Conservation (phyloP, 1,284 basidiomycete genomes). For the Leccinum subspadiceum region DNA sequence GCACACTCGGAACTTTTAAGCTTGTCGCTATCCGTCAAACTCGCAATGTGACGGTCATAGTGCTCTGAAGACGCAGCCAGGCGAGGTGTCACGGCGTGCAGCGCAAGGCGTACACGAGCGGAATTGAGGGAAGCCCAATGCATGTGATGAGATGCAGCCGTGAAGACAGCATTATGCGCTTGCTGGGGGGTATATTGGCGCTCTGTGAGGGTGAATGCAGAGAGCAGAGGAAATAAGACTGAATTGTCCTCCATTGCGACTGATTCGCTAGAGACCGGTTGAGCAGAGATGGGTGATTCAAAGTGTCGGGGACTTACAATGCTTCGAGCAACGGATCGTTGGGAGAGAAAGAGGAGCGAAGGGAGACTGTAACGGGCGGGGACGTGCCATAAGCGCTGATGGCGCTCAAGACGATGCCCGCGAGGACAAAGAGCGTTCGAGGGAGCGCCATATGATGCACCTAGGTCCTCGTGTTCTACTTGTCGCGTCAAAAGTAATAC, state of each 20-base stretch:
- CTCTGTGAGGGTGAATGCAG: conserved; percentile 19
- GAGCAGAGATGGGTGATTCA: neutral
- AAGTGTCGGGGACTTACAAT: conserved; percentile 51
- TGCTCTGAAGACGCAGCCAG: conserved; percentile 73
- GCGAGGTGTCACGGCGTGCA: conserved; percentile 69
- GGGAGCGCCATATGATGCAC: conserved; percentile 17
- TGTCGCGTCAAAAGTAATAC: neutral
- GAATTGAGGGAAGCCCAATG: conserved; percentile 48
- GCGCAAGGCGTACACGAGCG: conserved; percentile 61
- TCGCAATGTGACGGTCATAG: conserved; percentile 47
- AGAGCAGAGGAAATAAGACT: conserved; percentile 29
- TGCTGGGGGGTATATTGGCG: conserved; percentile 43
- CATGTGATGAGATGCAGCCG: conserved; percentile 45
- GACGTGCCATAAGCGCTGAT: conserved; percentile 35
- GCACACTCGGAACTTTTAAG: conserved; percentile 46
- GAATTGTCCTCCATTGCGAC: conserved; percentile 38
- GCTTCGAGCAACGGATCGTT: conserved; percentile 78
- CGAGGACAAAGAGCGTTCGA: conserved; percentile 18
- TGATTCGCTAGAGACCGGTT: conserved; percentile 46
- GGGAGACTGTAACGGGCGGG: conserved; percentile 74
- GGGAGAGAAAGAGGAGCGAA: conserved; percentile 80
- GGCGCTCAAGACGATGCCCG: conserved; percentile 19
- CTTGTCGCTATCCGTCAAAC: conserved; percentile 31
- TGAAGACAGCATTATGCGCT: conserved; percentile 53
- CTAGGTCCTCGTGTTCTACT: neutral